Conservation (phyloP, 129 eudicot species). For the Kitagawia praeruptora region DNA sequence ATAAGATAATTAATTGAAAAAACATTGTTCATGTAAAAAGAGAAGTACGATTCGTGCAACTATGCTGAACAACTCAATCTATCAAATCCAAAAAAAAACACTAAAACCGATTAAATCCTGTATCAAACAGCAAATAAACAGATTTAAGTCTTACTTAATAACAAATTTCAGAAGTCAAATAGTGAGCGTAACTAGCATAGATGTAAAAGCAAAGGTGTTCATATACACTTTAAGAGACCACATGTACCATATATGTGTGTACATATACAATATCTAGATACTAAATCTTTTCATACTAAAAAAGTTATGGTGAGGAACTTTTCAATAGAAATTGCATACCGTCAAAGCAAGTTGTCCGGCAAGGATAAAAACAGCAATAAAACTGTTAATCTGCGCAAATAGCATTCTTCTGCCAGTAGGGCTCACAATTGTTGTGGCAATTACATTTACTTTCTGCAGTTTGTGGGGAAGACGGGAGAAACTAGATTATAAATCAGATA, state of each 20-base stretch:
- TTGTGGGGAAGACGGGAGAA: slow-evolving; percentile 9
- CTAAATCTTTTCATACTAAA: neutral
- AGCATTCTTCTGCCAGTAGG: slow-evolving; percentile 69
- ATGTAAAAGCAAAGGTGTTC: too few relatives aligned
- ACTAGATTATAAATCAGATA: neutral
- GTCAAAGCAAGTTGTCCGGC: slow-evolving; percentile 87
- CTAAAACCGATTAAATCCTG: neutral
- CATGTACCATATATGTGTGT: neutral
- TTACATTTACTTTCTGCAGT: slow-evolving; percentile 78
- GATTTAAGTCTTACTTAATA: neutral
- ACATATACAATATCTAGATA: neutral
- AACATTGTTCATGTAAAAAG: neutral
- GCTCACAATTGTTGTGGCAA: slow-evolving; percentile 63
- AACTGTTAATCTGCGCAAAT: slow-evolving; percentile 87
- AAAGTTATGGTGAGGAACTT: too few relatives aligned
- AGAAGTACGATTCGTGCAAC: neutral
- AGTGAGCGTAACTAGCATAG: too few relatives aligned
- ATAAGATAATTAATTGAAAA: neutral
- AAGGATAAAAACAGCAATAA: slow-evolving; percentile 86
- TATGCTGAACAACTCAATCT: neutral
- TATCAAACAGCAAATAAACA: neutral
- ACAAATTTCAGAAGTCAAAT: too few relatives aligned
- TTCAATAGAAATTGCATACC: slow-evolving; percentile 33
- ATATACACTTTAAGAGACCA: too few relatives aligned
- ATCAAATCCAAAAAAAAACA: neutral